Conservation (phyloP, 805 yeast species). For the Spathaspora arborariae region DNA sequence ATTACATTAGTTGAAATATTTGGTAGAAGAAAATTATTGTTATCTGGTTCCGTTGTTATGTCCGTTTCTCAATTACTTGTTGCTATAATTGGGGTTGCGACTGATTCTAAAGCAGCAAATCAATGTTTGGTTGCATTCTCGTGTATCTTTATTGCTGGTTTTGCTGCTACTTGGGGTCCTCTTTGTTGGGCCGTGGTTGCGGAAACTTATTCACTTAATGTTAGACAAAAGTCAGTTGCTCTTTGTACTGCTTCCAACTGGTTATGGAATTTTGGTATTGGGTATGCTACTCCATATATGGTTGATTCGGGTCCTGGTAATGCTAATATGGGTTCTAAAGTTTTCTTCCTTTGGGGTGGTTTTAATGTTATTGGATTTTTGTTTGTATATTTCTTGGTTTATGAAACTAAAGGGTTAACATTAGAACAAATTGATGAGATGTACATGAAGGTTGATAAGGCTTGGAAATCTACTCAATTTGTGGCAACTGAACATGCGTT, state of each 20-base stretch:
- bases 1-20: slow-evolving; percentile 26
- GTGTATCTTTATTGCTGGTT: slow-evolving; percentile 38
- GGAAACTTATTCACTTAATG: slow-evolving; percentile 34
- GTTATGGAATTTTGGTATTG: slow-evolving; percentile 42
- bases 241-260: slow-evolving; percentile 39
- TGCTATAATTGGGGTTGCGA: slow-evolving; percentile 41
- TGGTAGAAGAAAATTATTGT: slow-evolving; percentile 64
- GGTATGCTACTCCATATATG: slow-evolving; percentile 39
- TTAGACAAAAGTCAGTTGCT: slow-evolving; percentile 39
- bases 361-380: slow-evolving; percentile 30
- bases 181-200: slow-evolving; percentile 37
- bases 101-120: slow-evolving; percentile 29
- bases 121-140: slow-evolving; percentile 33
- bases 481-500: slow-evolving; percentile 34
- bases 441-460: slow-evolving; percentile 28
- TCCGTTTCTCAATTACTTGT: slow-evolving; percentile 49
- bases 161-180: slow-evolving; percentile 43
- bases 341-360: slow-evolving; percentile 42
- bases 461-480: slow-evolving; percentile 31
- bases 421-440: slow-evolving; percentile 41
- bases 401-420: slow-evolving; percentile 40
- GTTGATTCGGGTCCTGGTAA: slow-evolving; percentile 37
- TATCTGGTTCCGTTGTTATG: slow-evolving; percentile 64
- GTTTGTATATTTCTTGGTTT: slow-evolving; percentile 31
- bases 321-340: slow-evolving; percentile 37